Percentiles rank a stretch among this genome's conserved stretches.
Evolutionary conservation across 805 yeast genomes (phyloP).

Genomic region (Metschnikowia kunwiensis): DNA sequence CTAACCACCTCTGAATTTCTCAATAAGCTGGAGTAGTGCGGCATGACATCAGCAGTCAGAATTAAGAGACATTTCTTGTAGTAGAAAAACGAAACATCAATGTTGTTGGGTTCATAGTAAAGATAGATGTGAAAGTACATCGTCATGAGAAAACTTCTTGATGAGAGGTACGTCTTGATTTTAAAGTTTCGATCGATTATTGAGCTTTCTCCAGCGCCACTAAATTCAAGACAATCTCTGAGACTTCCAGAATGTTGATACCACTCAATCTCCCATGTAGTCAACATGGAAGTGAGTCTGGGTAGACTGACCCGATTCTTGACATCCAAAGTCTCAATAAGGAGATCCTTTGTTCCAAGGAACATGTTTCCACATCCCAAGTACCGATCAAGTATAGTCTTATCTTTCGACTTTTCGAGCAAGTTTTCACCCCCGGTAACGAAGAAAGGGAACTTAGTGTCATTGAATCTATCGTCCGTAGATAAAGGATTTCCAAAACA

Average conservation of each 20-base stretch:
- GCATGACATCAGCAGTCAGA: conserved; percentile 20
- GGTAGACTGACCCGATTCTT: conserved; percentile 10
- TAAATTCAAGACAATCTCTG: conserved; percentile 8
- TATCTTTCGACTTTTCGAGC: conserved; percentile 12
- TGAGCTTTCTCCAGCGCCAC: conserved; percentile 2
- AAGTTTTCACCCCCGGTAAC: conserved; percentile 19
- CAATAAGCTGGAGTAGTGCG: conserved; percentile 17
- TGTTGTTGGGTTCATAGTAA: conserved; percentile 14
- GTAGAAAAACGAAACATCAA: conserved; percentile 15
- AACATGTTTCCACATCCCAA: conserved; percentile 8
- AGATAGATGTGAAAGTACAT: conserved; percentile 20
- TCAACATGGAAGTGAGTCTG: conserved; percentile 11
- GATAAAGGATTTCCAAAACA: conserved; percentile 17
- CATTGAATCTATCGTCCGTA: conserved; percentile 10
- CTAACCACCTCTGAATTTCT: conserved; percentile 18
- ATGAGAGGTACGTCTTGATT: conserved; percentile 17
- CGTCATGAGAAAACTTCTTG: conserved; percentile 17
- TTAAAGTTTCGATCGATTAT: conserved; percentile 16
- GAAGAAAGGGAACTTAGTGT: conserved; percentile 15
- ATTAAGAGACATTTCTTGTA: conserved; percentile 16
- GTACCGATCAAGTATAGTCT: conserved; percentile 11
- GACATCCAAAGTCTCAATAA: conserved; percentile 11
- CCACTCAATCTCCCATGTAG: conserved; percentile 14
- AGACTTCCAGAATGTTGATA: conserved; percentile 12
- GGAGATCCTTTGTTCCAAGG: conserved; percentile 6